Conservation (phyloP, 345 rosid genomes). For the Adansonia digitata region DNA sequence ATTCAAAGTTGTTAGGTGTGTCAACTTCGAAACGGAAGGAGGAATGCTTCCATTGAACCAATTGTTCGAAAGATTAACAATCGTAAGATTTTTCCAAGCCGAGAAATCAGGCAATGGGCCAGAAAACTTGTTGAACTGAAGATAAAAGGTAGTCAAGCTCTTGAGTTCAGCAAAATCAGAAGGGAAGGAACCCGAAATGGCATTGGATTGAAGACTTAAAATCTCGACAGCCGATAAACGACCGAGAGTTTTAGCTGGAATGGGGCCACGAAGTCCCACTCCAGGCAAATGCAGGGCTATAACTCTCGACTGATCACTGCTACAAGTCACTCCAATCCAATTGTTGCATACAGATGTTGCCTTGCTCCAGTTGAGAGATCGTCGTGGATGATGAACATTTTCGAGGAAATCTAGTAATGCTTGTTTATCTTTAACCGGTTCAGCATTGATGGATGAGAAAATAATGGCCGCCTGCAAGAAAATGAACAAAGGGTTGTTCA, state of each 20-base stretch:
- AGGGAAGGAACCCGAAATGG: constrained; percentile 67
- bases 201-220: constrained; percentile 69
- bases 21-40: constrained; percentile 44
- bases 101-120: constrained; percentile 76
- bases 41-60: constrained; percentile 65
- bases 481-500: constrained; percentile 26
- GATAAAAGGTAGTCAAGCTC: constrained; percentile 63
- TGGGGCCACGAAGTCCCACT: constrained; percentile 47
- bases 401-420: constrained; percentile 65
- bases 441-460: constrained; percentile 30
- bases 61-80: constrained; percentile 62
- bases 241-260: constrained; percentile 53
- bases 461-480: constrained; percentile 34
- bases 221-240: constrained; percentile 54
- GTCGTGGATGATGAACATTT: constrained; percentile 52
- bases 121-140: constrained; percentile 60
- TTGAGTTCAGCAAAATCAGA: constrained; percentile 45
- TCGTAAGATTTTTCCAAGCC: constrained; percentile 53
- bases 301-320: constrained; percentile 45
- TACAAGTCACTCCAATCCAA: constrained; percentile 83
- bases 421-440: constrained; percentile 58
- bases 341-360: constrained; percentile 47
- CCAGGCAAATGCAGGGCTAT: constrained; percentile 56
- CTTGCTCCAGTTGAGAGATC: constrained; percentile 59
- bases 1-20: constrained; percentile 45